Conservation (phyloP, 257 asterid genomes). For the Capsicum pubescens region DNA sequence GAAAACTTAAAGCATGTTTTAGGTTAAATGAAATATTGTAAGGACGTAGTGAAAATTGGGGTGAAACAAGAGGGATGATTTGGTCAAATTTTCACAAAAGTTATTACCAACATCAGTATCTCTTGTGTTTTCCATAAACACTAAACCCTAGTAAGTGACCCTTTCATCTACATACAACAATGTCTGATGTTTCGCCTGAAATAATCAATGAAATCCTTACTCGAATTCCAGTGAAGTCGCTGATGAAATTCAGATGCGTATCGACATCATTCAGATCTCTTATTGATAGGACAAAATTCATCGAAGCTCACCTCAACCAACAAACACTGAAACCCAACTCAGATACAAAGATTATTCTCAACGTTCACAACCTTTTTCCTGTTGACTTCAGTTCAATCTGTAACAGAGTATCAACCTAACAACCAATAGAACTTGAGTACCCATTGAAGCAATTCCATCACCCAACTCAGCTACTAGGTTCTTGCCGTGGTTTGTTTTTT, state of each 20-base stretch:
- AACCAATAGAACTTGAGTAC: background rate
- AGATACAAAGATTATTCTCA: slow-evolving; percentile 48
- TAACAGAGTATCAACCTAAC: background rate
- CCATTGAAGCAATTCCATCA: background rate
- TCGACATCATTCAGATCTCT: slow-evolving; percentile 48
- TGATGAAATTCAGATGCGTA: slow-evolving; percentile 59
- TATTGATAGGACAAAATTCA: slow-evolving; percentile 53
- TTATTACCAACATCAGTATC: too few species aligned
- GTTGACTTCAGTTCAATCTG: slow-evolving; percentile 26
- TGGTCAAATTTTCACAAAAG: too few species aligned
- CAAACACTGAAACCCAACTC: slow-evolving; percentile 37
- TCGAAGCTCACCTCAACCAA: slow-evolving; percentile 47
- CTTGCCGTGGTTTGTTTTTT: slow-evolving; percentile 40
- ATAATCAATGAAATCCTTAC: slow-evolving; percentile 52
- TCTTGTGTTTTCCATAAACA: background rate
- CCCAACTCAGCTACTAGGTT: slow-evolving; percentile 29
- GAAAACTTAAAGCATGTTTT: too few species aligned
- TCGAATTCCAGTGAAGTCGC: slow-evolving; percentile 58
- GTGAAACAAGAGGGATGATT: too few species aligned
- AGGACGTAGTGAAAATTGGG: too few species aligned
- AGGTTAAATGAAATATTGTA: too few species aligned
- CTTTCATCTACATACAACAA: background rate
- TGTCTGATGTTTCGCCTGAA: slow-evolving; percentile 42
- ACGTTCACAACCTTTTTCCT: slow-evolving; percentile 33
- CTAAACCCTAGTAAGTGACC: background rate